phyloP scores from a whole-genome alignment of 148 eudicot species.

The Salicornia ramosissima region DNA sequence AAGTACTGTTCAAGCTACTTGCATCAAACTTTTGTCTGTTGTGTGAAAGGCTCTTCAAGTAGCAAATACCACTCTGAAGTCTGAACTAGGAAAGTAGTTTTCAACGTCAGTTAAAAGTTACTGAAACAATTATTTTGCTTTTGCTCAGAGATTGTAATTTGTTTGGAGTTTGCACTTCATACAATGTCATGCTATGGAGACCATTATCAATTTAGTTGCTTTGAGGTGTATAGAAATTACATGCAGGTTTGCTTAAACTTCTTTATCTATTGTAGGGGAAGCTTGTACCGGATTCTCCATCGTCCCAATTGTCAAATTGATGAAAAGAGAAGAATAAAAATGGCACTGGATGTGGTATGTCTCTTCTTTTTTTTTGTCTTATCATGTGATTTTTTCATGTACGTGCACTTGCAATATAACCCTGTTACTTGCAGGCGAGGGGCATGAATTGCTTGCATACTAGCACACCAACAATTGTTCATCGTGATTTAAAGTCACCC shows the following conservation, averaged over 20 bases:
- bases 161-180: neutral
- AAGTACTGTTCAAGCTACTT: neutral
- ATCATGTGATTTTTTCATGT: slow-evolving; percentile 2
- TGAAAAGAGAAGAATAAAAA: slow-evolving; percentile 84
- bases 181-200: neutral
- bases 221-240: neutral
- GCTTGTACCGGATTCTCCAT: slow-evolving; percentile 94
- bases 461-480: slow-evolving; percentile 93
- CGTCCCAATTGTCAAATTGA: slow-evolving; percentile 94
- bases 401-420: slow-evolving; percentile 9
- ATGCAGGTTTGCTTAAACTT: neutral
- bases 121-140: neutral
- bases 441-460: slow-evolving; percentile 99
- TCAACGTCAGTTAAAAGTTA: too few species aligned
- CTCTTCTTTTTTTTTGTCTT: slow-evolving; percentile 1
- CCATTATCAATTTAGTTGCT: neutral
- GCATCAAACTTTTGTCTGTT: neutral
- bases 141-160: neutral
- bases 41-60: neutral
- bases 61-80: too few species aligned
- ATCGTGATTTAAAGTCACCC: slow-evolving; percentile 98
- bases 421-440: slow-evolving; percentile 61
- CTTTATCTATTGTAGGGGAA: slow-evolving; percentile 60
- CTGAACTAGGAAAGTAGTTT: neutral
- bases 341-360: slow-evolving; percentile 99